These are phyloP conservation scores for Trifolium dubium DNA, from an alignment of 306 rosid genomes.

Conservation along the genomic window DNA sequence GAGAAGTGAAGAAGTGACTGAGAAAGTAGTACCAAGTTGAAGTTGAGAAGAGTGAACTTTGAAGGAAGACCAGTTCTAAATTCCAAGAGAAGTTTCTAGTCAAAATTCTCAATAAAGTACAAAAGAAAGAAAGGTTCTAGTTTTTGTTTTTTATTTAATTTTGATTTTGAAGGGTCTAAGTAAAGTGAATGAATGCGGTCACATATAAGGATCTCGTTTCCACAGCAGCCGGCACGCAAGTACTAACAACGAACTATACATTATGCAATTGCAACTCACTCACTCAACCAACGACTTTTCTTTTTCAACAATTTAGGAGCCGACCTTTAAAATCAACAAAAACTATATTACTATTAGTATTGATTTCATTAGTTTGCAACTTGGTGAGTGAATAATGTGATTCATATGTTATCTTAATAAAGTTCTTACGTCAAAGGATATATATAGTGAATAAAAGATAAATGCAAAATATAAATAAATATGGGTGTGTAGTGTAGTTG, in stretches of 20 bases:
- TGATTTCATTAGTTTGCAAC: no score
- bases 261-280: neutral
- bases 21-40: neutral
- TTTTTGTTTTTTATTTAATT: neutral
- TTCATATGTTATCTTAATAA: no score
- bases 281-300: constrained; percentile 40
- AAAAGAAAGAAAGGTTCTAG: constrained; percentile 38
- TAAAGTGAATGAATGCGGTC: constrained; percentile 48
- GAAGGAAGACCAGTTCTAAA: constrained; percentile 49
- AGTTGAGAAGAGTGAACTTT: neutral
- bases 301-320: constrained; percentile 25
- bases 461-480: neutral
- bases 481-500: neutral
- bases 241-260: neutral
- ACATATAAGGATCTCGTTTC: neutral
- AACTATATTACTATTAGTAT: no score
- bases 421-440: neutral
- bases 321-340: constrained; percentile 15
- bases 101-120: constrained; percentile 16
- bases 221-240: constrained; percentile 44
- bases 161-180: constrained; percentile 3
- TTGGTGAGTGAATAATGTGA: no score
- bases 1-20: constrained; percentile 41
- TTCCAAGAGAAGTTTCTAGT: constrained; percentile 50
- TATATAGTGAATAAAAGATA: neutral